Evolutionary conservation across 2,329 filamentous ascomycete species (phyloP), one percentile per base, ranked within the genome.

Genomic region (Fusarium napiforme): DNA sequence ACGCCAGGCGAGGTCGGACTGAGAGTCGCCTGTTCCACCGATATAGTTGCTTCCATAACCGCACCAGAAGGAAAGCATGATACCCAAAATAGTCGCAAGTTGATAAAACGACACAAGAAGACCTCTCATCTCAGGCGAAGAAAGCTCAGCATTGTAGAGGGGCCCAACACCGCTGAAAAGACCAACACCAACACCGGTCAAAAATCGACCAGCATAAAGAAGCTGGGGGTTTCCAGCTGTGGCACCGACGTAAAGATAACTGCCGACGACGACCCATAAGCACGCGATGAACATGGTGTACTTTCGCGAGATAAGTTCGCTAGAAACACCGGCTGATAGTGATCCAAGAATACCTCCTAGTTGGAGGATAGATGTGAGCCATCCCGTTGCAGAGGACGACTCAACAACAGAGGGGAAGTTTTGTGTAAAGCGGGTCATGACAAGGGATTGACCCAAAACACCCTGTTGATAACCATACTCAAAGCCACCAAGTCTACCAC

Each of bases 31-130:
- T 10, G 81, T 84, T 19, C 85, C 86, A 0, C 80, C 88, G 23
- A 87, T 87, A 60, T 85, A 84, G 71, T 85, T 85, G 69, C 81
- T 83, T 26, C 81, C 84, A 56, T 85, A 86, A 28, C 82, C 83
- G 39, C 85, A 78, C 84, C 85, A 87, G 77, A 85, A 86, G 1
- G 82, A 84, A 28, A 88, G 82, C 83, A 86, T 85, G 59, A 90
- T 83, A 80, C 62, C 82, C 18, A 78, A 56, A 36, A 78, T 78
- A 4, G 76, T 78, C 14, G 68, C 72, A 21, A 93, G 85, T 71
- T 92, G 91, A 67, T 93, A 90, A 14, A 92, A 84, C 10, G 88
- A 89, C 19, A 93, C 89, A 4, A 93, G 84, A 21, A 90, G 87
- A 42, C 91, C 91, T 64, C 91, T 85, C n/a, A 92, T 85, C 78